Percentiles rank a stretch among this genome's conserved stretches.
These are phyloP conservation scores for Xylaria longipes DNA, from an alignment of 495 filamentous ascomycete genomes.

Conservation along the genomic window DNA sequence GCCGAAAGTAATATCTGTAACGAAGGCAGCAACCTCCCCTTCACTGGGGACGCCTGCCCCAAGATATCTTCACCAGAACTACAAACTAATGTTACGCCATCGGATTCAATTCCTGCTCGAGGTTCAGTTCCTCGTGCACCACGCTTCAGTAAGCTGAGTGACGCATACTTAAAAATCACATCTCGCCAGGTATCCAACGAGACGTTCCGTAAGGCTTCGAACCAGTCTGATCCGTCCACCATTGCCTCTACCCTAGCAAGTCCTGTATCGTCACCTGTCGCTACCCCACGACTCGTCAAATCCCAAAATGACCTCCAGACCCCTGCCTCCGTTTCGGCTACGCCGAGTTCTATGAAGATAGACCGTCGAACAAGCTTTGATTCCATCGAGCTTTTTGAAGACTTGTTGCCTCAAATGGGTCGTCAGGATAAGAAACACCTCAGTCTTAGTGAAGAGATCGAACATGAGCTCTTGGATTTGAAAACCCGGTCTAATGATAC, in stretches of 20 bases:
- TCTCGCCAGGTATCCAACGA: neutral
- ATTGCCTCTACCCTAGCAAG: neutral
- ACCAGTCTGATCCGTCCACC: neutral
- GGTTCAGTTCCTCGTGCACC: constrained; percentile 21
- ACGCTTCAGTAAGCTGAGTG: constrained; percentile 29
- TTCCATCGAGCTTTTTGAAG: neutral
- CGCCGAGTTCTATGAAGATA: constrained; percentile 10
- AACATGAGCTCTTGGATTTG: constrained; percentile 15
- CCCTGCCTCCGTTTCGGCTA: constrained; percentile 24
- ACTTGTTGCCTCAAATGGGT: neutral
- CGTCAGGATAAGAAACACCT: neutral
- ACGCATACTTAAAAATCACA: constrained; percentile 33
- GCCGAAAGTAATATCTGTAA: neutral
- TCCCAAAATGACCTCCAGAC: constrained; percentile 35
- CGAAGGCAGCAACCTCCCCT: constrained; percentile 19
- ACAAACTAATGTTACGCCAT: neutral
- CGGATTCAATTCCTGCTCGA: neutral
- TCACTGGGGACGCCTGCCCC: neutral
- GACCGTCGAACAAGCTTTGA: neutral
- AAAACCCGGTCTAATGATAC: constrained; percentile 21
- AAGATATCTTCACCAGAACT: neutral
- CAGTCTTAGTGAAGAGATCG: constrained; percentile 7
- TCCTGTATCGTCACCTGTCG: neutral
- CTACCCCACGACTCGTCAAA: constrained; percentile 16
- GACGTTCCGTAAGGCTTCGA: neutral